Conservation (phyloP, 2,329 filamentous ascomycete genomes). For the Cyphellophora attinorum region DNA sequence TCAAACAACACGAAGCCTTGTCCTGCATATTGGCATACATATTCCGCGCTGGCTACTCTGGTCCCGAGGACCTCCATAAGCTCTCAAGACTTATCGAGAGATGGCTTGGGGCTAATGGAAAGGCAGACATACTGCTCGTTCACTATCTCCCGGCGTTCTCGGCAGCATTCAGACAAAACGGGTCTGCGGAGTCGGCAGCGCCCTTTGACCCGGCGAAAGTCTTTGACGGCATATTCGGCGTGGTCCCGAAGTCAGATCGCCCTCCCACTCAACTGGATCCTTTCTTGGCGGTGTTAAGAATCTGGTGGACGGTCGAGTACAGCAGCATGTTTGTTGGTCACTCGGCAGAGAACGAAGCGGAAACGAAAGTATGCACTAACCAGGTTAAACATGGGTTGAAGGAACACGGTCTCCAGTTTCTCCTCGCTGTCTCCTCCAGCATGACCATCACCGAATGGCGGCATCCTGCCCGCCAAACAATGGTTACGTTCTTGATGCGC, state of each 20-base stretch:
- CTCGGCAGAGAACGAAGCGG: conserved; percentile 2
- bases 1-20: conserved; percentile 82
- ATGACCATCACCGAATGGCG: conserved; percentile 75
- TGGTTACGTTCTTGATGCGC: conserved; percentile 73
- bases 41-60: conserved; percentile 64
- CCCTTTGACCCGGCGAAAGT: conserved; percentile 56
- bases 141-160: conserved; percentile 77
- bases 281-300: conserved; percentile 67
- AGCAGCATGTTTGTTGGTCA: conserved; percentile 74
- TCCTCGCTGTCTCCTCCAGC: conserved; percentile 75
- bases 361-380: conserved; percentile 52
- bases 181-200: conserved; percentile 26
- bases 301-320: conserved; percentile 90
- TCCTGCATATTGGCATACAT: conserved; percentile 70
- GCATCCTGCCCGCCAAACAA: conserved; percentile 71
- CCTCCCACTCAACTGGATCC: conserved; percentile 44
- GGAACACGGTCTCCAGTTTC: conserved; percentile 85
- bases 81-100: conserved; percentile 57
- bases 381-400: conserved; percentile 68
- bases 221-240: conserved; percentile 43
- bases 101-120: conserved; percentile 36
- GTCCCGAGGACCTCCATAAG: conserved; percentile 60
- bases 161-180: conserved; percentile 66
- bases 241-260: conserved; percentile 30
- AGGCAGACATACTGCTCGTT: conserved; percentile 61